Percentiles rank a stretch among this genome's conserved stretches.
These are phyloP conservation scores for Corchorus capsularis DNA, from an alignment of 345 rosid species.

Conservation along the genomic window DNA sequence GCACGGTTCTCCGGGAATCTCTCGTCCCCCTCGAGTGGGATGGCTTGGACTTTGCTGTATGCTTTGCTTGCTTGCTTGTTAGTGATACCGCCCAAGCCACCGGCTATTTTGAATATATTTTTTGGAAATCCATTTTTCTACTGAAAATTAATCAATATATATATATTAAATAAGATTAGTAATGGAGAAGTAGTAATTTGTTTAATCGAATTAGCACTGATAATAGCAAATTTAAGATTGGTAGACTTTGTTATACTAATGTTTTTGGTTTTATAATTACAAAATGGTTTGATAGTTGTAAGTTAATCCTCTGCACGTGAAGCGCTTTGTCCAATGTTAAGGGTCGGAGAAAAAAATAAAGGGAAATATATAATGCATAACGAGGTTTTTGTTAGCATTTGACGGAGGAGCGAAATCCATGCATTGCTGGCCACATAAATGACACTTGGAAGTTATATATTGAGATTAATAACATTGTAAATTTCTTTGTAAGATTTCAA, in stretches of 20 bases:
- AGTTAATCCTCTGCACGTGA: conserved; percentile 30
- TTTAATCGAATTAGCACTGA: background rate
- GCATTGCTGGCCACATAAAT: background rate
- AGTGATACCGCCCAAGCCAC: background rate
- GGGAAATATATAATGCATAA: background rate
- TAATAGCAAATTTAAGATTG: background rate
- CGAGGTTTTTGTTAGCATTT: conserved; percentile 9
- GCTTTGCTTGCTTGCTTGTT: background rate
- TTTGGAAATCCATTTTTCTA: conserved; percentile 16
- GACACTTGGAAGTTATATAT: background rate
- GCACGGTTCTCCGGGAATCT: conserved; percentile 87
- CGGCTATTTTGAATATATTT: background rate
- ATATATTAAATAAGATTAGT: too few species aligned
- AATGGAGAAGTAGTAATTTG: background rate
- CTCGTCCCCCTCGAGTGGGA: conserved; percentile 52
- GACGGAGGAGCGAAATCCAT: conserved; percentile 1
- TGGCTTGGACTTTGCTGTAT: conserved; percentile 44
- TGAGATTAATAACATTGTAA: background rate
- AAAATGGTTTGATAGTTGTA: background rate
- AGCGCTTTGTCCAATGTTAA: conserved; percentile 14
- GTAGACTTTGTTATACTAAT: conserved; percentile 5
- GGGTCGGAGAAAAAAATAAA: background rate
- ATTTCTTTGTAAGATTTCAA: too few species aligned
- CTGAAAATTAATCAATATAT: too few species aligned
- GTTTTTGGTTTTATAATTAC: background rate